Evolutionary conservation across 2,329 filamentous ascomycete genomes (phyloP).

Genomic region (Pseudogymnoascus sp.): DNA sequence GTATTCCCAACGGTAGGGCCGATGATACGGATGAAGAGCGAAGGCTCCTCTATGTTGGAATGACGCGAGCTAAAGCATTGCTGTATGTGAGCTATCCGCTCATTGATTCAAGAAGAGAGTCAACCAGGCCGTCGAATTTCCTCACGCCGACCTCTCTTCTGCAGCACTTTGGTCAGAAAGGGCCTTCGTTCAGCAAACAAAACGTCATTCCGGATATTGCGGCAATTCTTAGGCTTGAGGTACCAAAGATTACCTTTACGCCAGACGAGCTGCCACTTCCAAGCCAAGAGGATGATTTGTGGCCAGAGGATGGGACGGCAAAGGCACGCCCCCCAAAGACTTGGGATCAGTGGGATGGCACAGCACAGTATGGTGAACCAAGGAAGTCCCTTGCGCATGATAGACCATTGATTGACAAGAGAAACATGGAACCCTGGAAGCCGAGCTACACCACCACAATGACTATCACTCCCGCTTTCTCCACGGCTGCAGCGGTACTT

Average conservation of each 20-base stretch:
- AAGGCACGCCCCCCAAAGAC: constrained; percentile 24
- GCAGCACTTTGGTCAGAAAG: constrained; percentile 50
- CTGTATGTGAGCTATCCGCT: constrained; percentile 79
- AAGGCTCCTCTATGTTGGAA: constrained; percentile 85
- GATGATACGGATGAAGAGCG: constrained; percentile 86
- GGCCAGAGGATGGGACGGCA: constrained; percentile 55
- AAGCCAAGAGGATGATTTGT: constrained; percentile 59
- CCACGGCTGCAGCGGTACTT: not conserved
- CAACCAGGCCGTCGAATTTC: constrained; percentile 66
- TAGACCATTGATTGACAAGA: not conserved
- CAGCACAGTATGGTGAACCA: not conserved
- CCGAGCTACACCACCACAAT: constrained; percentile 3
- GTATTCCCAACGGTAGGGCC: constrained; percentile 73
- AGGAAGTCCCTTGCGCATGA: not conserved
- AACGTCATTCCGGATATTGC: constrained; percentile 59
- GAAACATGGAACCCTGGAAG: constrained; percentile 1
- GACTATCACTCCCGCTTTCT: not conserved
- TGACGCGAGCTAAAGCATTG: constrained; percentile 85
- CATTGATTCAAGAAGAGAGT: constrained; percentile 56
- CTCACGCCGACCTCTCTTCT: constrained; percentile 50
- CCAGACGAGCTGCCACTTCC: constrained; percentile 35
- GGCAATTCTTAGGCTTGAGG: constrained; percentile 61
- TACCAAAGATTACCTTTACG: constrained; percentile 39
- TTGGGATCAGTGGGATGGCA: not conserved
- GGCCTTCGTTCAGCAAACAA: constrained; percentile 59